A percentile compares a stretch with the other conserved stretches of the same genome.
phyloP scores from a whole-genome alignment of 108 stramenopile genomes.

The Nitzschia palea region DNA sequence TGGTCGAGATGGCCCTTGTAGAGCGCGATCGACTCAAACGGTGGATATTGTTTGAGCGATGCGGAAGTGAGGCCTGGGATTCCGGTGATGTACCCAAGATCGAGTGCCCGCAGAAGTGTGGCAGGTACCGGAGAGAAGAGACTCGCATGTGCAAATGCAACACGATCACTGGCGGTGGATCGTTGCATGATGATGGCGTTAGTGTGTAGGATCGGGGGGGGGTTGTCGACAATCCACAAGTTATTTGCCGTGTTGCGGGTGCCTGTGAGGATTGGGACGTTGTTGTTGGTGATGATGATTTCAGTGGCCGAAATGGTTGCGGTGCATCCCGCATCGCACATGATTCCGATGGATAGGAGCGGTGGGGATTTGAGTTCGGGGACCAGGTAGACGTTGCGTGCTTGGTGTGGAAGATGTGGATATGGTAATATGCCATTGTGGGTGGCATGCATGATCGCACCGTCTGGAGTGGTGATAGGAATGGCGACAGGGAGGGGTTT shows the following conservation, averaged over 20 bases:
- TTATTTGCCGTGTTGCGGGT: not conserved
- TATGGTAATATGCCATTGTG: not conserved
- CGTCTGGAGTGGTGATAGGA: not conserved
- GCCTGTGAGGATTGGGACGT: not conserved
- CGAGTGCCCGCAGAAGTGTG: slow-evolving; percentile 13
- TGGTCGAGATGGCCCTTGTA: slow-evolving; percentile 38
- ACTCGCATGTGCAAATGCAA: slow-evolving; percentile 26
- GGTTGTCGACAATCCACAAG: slow-evolving; percentile 20
- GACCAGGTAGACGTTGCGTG: slow-evolving; percentile 4
- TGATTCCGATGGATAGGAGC: slow-evolving; percentile 21
- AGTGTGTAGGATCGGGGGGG: not conserved
- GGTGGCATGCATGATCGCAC: not conserved
- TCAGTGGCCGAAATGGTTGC: not conserved
- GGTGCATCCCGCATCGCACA: slow-evolving; percentile 28
- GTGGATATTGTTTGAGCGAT: too few species aligned
- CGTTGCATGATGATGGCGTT: not conserved
- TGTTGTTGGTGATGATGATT: not conserved
- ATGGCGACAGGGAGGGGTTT: too few species aligned
- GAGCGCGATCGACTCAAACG: too few species aligned
- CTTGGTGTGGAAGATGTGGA: not conserved
- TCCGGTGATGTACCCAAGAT: not conserved
- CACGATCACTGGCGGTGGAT: slow-evolving; percentile 10
- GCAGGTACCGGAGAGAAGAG: slow-evolving; percentile 15
- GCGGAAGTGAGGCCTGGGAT: slow-evolving; percentile 24
- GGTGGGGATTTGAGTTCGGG: not conserved